Evolutionary conservation across 2,329 filamentous ascomycete species (phyloP), one percentile per base, ranked within the genome.

Genomic region (Colletotrichum godetiae): DNA sequence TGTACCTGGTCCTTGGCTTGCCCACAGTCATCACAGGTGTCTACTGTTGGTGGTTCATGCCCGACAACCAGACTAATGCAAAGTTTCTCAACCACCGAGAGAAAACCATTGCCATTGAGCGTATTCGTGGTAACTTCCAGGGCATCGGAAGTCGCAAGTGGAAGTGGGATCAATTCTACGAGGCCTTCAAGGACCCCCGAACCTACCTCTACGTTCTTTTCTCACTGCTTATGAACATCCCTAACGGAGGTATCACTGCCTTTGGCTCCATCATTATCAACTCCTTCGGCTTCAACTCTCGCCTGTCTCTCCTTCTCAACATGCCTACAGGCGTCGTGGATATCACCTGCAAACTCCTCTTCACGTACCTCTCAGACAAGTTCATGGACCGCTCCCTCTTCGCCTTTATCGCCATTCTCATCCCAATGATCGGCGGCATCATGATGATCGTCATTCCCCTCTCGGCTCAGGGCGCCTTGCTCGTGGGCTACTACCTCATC

Each of bases 61-160:
- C 91, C 0, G 88, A 92, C 76, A 84, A 86, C 3, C 89, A 89
- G 0, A 86, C 89, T 56, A 90, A 86, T 0, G 90, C 91, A 1
- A 87, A 86, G 72, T 92, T 90, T 77, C 85, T 93, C 19, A 87
- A 82, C 10, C 78, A 83, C 0, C 82, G 87, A 33, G 90, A 93
- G 77, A 87, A 86, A 66, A 80, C 80, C 4, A 82, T 89, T 13
- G 87, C 88, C 2, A 80, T 89, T 10, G 84, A 87, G 59, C 83
- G 88, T 8, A 84, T 89, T 1, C 82, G 84, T 0, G 79, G 79
- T 2, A 89, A 90, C 74, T 79, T 83, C 5, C 84, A 86, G 69
- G 88, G 88, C 0, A 84, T 89, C 55, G 88, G 88, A 74, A 88
- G 87, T 70, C 80, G 80, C 13, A 81, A 86, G 42, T 86, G 86